Conservation (phyloP, 2,329 filamentous ascomycete species). For the Trichoderma breve region DNA sequence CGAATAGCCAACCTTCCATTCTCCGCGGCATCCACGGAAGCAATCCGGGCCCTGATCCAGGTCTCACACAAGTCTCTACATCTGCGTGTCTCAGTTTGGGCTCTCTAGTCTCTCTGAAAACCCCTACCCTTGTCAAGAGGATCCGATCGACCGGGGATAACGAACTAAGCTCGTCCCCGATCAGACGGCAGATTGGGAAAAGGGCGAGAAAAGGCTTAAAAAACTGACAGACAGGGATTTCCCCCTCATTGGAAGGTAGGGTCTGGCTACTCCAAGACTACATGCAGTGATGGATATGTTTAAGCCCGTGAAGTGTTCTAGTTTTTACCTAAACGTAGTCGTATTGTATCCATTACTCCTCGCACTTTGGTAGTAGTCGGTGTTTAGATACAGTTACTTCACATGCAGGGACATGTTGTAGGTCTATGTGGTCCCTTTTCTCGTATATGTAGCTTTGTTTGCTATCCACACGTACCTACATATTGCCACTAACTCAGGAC, state of each 20-base stretch:
- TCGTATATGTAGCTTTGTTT: not conserved
- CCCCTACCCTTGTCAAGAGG: conserved; percentile 3
- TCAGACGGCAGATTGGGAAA: not conserved
- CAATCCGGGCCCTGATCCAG: not conserved
- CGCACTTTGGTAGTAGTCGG: not conserved
- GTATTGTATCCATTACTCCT: not conserved
- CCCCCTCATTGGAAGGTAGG: not conserved
- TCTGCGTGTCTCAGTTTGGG: not conserved
- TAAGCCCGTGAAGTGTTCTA: not conserved
- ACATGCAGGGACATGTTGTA: not conserved
- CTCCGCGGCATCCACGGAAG: not conserved
- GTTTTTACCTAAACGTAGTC: not conserved
- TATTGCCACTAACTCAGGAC: not conserved
- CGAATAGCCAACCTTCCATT: not conserved
- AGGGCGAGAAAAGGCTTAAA: not conserved
- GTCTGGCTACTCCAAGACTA: not conserved
- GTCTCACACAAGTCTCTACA: not conserved
- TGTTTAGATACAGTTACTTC: not conserved
- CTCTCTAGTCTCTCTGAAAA: not conserved
- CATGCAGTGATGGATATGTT: not conserved
- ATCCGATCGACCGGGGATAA: conserved; percentile 9
- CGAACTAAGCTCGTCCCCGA: not conserved
- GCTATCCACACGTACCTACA: not conserved
- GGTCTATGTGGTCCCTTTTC: not conserved
- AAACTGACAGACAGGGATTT: not conserved